Conservation (phyloP, 495 filamentous ascomycete species). For the Hypoxylon fragiforme region DNA sequence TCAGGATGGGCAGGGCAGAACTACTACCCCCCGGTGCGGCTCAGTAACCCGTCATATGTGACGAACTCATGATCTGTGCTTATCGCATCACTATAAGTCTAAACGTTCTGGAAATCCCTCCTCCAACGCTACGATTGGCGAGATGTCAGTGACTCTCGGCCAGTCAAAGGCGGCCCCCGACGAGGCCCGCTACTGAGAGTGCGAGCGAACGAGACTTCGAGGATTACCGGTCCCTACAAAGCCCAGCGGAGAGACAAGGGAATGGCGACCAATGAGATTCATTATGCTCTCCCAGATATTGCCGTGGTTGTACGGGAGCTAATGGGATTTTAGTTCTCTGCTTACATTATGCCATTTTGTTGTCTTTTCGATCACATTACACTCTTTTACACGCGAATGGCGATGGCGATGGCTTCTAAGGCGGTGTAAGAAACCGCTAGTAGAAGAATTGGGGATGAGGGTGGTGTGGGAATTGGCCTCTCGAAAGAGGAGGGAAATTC, state of each 20-base stretch:
- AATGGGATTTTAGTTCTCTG: conserved; percentile 34
- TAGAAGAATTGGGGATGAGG: conserved; percentile 12
- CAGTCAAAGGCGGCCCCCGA: conserved; percentile 37
- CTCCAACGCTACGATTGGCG: conserved; percentile 39
- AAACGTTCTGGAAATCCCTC: conserved; percentile 28
- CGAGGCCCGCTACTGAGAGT: conserved; percentile 9
- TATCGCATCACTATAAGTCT: conserved; percentile 34
- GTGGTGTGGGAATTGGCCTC: conserved; percentile 34
- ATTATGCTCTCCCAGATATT: conserved; percentile 19
- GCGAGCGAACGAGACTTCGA: conserved; percentile 20
- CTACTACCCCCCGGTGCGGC: conserved; percentile 28
- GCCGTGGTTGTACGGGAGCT: conserved; percentile 31
- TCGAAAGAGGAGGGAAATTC: conserved; percentile 25
- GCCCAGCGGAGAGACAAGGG: conserved; percentile 18
- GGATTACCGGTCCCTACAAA: not conserved
- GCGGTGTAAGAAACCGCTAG: conserved; percentile 25
- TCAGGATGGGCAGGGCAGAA: conserved; percentile 18
- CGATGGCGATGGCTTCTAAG: conserved; percentile 12
- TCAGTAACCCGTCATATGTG: conserved; percentile 37
- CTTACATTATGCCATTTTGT: conserved; percentile 25
- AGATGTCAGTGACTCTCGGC: conserved; percentile 32
- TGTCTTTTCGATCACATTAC: conserved; percentile 28
- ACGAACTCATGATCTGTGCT: conserved; percentile 47
- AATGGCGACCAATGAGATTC: conserved; percentile 34
- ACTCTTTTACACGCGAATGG: not conserved